phyloP scores from a whole-genome alignment of 108 stramenopile genomes.

The Tribonema minus region DNA sequence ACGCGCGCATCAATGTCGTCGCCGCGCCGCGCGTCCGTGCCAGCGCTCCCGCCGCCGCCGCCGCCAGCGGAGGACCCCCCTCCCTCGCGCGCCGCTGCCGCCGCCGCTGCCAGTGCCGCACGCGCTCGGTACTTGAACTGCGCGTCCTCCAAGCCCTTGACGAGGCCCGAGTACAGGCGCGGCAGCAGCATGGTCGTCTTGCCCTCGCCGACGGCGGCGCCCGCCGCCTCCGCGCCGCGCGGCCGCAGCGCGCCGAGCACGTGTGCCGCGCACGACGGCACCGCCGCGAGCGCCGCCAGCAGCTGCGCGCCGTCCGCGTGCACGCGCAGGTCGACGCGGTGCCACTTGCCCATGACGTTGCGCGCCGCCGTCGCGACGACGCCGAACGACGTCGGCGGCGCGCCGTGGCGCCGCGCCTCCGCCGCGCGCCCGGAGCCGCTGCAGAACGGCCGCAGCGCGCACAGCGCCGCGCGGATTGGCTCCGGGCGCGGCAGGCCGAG shows the following conservation, averaged over 20 bases:
- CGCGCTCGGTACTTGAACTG: no score
- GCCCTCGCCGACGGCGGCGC: neutral
- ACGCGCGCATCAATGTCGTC: constrained; percentile 10
- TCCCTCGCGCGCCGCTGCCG: no score
- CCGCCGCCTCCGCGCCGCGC: constrained; percentile 13
- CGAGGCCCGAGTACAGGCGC: neutral
- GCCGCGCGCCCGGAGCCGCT: neutral
- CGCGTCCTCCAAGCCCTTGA: constrained; percentile 11
- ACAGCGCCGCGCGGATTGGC: constrained; percentile 18
- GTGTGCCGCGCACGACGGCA: neutral
- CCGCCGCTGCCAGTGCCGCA: no score
- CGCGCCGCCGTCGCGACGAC: constrained; percentile 16
- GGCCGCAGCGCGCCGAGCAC: constrained; percentile 5
- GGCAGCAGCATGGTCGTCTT: constrained; percentile 22
- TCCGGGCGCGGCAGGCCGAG: constrained; percentile 25
- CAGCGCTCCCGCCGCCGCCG: no score
- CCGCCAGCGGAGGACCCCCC: no score
- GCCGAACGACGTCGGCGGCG: constrained; percentile 13
- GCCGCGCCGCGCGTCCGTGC: no score
- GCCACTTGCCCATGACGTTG: constrained; percentile 28
- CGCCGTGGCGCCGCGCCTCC: constrained; percentile 11
- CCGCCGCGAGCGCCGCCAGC: constrained; percentile 5
- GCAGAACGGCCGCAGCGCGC: no score
- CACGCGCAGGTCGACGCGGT: constrained; percentile 7
- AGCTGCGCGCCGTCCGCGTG: constrained; percentile 6